Evolutionary conservation across 2,329 filamentous ascomycete genomes (phyloP).

Genomic region (Aspergillus quadrilineatus): DNA sequence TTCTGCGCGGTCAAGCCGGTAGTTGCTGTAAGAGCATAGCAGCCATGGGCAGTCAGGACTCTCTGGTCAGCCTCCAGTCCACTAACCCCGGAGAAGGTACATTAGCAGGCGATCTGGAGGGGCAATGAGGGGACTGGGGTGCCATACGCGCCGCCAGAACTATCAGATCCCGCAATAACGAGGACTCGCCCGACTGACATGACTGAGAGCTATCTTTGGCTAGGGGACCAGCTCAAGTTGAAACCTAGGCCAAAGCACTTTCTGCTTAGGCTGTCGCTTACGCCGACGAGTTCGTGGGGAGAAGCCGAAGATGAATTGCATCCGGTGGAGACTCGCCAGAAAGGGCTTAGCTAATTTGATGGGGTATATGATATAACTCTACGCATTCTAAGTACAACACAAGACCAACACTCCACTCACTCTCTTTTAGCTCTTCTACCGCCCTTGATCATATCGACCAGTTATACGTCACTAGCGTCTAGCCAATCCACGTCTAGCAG

Average conservation of each 20-base stretch:
- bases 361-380: too few species aligned
- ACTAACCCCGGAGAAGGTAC: constrained; percentile 49
- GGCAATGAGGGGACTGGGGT: constrained; percentile 1
- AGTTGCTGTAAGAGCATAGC: constrained; percentile 94
- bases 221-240: background rate
- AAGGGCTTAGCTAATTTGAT: background rate
- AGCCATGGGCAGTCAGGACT: constrained; percentile 85
- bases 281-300: background rate
- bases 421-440: too few species aligned
- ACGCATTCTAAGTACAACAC: background rate
- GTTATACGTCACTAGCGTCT: too few species aligned
- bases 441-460: too few species aligned
- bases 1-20: constrained; percentile 96
- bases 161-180: constrained; percentile 84
- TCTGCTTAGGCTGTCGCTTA: background rate
- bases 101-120: constrained; percentile 16
- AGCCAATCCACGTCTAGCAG: too few species aligned
- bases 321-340: background rate
- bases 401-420: too few species aligned
- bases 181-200: constrained; percentile 60
- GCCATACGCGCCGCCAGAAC: constrained; percentile 82
- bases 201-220: constrained; percentile 2
- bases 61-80: constrained; percentile 96
- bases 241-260: background rate
- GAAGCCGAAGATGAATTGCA: background rate